Percentiles rank a stretch among this genome's conserved stretches.
phyloP scores from a whole-genome alignment of 2,329 filamentous ascomycete genomes.

The Hymenoscyphus fraxineus region DNA sequence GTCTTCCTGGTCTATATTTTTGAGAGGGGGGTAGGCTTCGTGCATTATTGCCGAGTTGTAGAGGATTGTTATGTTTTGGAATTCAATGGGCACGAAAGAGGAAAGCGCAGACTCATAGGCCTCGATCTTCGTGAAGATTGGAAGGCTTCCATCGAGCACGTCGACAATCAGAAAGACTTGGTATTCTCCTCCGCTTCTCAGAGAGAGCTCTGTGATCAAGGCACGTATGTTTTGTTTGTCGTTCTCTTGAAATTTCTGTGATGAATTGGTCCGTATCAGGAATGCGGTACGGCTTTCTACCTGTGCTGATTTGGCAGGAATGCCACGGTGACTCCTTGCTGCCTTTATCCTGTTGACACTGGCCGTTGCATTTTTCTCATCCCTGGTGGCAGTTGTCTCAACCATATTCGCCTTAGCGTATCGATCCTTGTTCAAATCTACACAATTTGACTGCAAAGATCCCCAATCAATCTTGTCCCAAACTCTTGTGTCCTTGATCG shows the following conservation, averaged over 20 bases:
- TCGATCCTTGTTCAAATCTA: conserved; percentile 61
- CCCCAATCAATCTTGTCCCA: conserved; percentile 58
- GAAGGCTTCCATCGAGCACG: conserved; percentile 75
- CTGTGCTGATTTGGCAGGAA: neutral
- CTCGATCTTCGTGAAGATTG: conserved; percentile 73
- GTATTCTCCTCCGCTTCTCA: conserved; percentile 79
- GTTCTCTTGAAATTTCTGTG: conserved; percentile 74
- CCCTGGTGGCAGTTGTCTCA: neutral
- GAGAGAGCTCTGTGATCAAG: conserved; percentile 71
- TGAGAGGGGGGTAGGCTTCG: conserved; percentile 58
- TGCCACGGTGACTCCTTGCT: neutral
- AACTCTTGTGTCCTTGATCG: neutral
- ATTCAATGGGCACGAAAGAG: conserved; percentile 65
- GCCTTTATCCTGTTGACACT: neutral
- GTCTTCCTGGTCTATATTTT: neutral
- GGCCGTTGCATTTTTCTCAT: neutral
- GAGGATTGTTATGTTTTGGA: conserved; percentile 73
- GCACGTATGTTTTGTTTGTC: conserved; percentile 78
- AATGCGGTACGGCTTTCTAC: conserved; percentile 38
- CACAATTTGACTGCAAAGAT: conserved; percentile 62
- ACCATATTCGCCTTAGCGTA: conserved; percentile 37
- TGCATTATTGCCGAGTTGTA: conserved; percentile 86
- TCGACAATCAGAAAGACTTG: conserved; percentile 79
- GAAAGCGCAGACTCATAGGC: conserved; percentile 69
- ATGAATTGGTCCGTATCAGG: conserved; percentile 75